Evolutionary conservation across 2,329 filamentous ascomycete genomes (phyloP), one percentile per base, ranked within the genome.

Genomic region (Calonectria crousiana): DNA sequence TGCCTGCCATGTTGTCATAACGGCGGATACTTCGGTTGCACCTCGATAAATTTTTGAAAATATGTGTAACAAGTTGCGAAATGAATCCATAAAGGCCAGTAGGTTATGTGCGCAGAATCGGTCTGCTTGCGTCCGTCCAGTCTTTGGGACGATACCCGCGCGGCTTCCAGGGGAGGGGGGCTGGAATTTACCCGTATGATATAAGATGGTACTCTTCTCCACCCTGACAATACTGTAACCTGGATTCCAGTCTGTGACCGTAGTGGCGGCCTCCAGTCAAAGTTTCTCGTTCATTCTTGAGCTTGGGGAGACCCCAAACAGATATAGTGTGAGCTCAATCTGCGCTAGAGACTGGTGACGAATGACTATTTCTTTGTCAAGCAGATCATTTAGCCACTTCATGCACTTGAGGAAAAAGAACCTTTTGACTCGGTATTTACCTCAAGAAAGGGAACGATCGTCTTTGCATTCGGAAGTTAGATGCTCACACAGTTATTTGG

Each of bases 1-100:
- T 56, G 26, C 78, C 67, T 26, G 73, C 71, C 78, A 80, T 77
- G 64, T 51, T 78, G 71, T 73, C 79, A 81, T 81, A 70, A 49
- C 52, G 56, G 13, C 30, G 14, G 20, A 2, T 13, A n/a, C 30
- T 56, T 60, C 34, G 23, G 34, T 4, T 18, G n/a, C 2, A 10
- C 10, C n/a, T 38, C 34, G 5, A 4, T 14, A 14, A 26, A 18
- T 38, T 1, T 26, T 38, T 4, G 32, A n/a, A 32, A 60, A 14
- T 11, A 28, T 18, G 18, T 34, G 32, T 14, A n/a, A 36, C 34
- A 13, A 6, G 6, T n/a, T 5, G 10, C 11, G 9, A 10, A 26
- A 36, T 26, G 2, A 58, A 9, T n/a, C 20, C 34, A 23, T 23
- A n/a, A 34, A 60, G 32, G n/a, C 26, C 34, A 16, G 20, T 38